Evolutionary conservation across 2,329 filamentous ascomycete species (phyloP).

Genomic region (Aspergillus oerlinghausenensis): DNA sequence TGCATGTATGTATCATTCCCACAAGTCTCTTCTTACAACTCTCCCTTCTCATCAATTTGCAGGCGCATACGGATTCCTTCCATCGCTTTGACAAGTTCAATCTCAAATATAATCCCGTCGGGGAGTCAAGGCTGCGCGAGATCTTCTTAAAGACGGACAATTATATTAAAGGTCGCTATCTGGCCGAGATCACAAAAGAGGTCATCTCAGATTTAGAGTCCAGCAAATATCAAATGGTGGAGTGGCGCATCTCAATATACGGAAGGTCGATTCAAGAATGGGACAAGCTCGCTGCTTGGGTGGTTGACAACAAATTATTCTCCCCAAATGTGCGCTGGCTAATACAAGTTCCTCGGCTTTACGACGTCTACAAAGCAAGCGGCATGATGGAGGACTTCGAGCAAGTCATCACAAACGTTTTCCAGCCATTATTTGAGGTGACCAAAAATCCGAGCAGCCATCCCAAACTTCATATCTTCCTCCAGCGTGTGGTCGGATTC

Average conservation of each 20-base stretch:
- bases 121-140: constrained; percentile 90
- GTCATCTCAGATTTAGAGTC: constrained; percentile 96
- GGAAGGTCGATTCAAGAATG: constrained; percentile 89
- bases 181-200: constrained; percentile 96
- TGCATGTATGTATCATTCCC: constrained; percentile 66
- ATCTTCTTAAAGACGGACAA: constrained; percentile 99
- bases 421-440: constrained; percentile 90
- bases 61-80: constrained; percentile 96
- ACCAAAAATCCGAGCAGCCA: constrained; percentile 81
- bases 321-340: constrained; percentile 98
- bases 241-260: constrained; percentile 98
- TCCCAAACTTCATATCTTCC: constrained; percentile 88
- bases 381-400: constrained; percentile 85
- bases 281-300: constrained; percentile 97
- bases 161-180: constrained; percentile 88
- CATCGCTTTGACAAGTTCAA: constrained; percentile 99
- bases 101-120: constrained; percentile 95
- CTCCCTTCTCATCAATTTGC: constrained; percentile 7
- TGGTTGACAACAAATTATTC: constrained; percentile 96
- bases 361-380: constrained; percentile 90
- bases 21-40: background rate
- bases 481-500: constrained; percentile 93
- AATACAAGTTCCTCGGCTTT: constrained; percentile 89
- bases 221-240: constrained; percentile 99
- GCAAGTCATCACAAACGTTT: constrained; percentile 84